Evolutionary conservation across 352 stramenopile genomes (phyloP).

Genomic region (Globisporangium cylindrosporum): DNA sequence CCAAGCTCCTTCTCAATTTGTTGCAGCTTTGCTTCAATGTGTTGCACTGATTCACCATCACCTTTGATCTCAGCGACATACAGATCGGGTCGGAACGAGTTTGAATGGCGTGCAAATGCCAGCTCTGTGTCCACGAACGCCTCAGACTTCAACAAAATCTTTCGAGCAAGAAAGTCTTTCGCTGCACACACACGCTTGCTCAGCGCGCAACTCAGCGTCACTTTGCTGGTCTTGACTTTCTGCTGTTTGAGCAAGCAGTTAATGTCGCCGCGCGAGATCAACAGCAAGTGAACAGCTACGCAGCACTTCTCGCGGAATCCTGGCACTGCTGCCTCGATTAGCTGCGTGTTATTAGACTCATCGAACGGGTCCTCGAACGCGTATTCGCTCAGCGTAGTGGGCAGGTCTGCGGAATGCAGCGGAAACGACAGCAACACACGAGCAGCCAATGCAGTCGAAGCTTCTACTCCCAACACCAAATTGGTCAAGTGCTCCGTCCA

Average conservation of each 20-base stretch:
- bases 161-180: conserved; percentile 63
- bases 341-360: conserved; percentile 56
- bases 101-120: conserved; percentile 49
- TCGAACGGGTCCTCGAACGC: conserved; percentile 64
- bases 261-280: conserved; percentile 62
- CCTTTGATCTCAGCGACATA: conserved; percentile 70
- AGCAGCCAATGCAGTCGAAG: conserved; percentile 31
- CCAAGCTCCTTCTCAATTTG: conserved; percentile 68
- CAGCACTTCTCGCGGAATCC: conserved; percentile 64
- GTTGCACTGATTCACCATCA: conserved; percentile 55
- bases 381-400: conserved; percentile 41
- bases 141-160: conserved; percentile 57
- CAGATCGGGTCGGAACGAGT: conserved; percentile 60
- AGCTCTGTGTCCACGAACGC: conserved; percentile 30
- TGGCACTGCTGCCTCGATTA: conserved; percentile 37
- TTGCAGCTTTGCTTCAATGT: conserved; percentile 62
- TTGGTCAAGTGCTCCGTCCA: conserved; percentile 53
- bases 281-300: conserved; percentile 57
- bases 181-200: conserved; percentile 55
- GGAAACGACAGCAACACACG: conserved; percentile 63
- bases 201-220: conserved; percentile 72
- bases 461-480: conserved; percentile 26
- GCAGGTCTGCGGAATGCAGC: conserved; percentile 47
- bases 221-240: conserved; percentile 47
- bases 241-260: conserved; percentile 49